Base-by-base conservation (phyloP, 2,329 filamentous ascomycete genomes). In the Fusarium nodosum region DNA sequence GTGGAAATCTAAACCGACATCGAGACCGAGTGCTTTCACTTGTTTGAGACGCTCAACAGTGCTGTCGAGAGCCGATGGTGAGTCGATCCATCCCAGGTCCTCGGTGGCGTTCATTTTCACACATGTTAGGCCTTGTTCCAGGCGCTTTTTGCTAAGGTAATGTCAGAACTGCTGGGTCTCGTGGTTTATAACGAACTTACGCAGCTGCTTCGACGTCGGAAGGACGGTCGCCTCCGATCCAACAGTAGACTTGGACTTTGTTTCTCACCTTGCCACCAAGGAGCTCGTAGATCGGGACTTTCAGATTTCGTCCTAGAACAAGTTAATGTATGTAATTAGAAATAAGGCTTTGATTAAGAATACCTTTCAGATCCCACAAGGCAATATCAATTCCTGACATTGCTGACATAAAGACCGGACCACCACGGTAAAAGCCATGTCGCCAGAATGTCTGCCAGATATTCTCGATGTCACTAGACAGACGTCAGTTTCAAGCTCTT, bases 71-170 rank as follows among this genome's bases (percentile, higher is more conserved):
- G 84, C 83, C 0, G 84, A 81, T 0, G 92, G 92, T 1, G 90
- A 91, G 77, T 94, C 92, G 0, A 94, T 83, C 91, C 91, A 94
- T 68, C 87, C 89, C 2, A 93, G 79, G 66, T 93, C 91, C 74
- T 91, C 90, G 0, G 91, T 94, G 8, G 86, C 92, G 75, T 94
- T 93, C 91, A 94, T 94, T 76, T 94, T 94, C 56, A 93, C 86
- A 6, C 86, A 84, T 4, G 81, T 88, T 74, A 92, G 89, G 0
- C 90, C 90, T 9, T 65, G 62, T 12, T 60, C 60, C 1, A 65
- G 7, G 1, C 62, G 62, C 9, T 65, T 54, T 12, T 65, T 65
- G 8, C 62, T 64, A 13, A 12, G 0, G 2, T 20, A 1, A 4
- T 36, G 89, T 13, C 81, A 80, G 71, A 86, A 84, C 7, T 2